These are phyloP conservation scores for Orbilia quercus DNA, from an alignment of 2,329 filamentous ascomycete genomes.

Conservation along the genomic window DNA sequence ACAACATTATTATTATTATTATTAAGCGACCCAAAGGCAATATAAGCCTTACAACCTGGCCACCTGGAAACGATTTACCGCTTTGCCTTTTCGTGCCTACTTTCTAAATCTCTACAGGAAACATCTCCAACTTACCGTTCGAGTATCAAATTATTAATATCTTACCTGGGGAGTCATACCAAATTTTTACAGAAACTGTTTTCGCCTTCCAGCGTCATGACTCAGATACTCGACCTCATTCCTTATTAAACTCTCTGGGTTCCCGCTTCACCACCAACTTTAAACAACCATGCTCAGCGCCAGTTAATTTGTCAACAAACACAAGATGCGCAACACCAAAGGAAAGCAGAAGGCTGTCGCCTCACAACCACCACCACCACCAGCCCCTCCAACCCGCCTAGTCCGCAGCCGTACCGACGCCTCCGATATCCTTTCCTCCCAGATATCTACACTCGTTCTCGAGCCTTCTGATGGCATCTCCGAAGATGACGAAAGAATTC, in stretches of 20 bases:
- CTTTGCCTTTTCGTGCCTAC: too few species aligned
- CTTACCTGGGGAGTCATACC: too few species aligned
- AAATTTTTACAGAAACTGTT: background rate
- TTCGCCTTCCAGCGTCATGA: constrained; percentile 20
- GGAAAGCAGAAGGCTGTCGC: constrained; percentile 44
- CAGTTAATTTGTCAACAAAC: background rate
- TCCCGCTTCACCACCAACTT: background rate
- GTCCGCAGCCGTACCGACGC: constrained; percentile 27
- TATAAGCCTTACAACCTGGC: too few species aligned
- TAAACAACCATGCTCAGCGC: constrained; percentile 1
- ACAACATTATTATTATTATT: too few species aligned
- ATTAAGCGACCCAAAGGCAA: too few species aligned
- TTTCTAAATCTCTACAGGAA: too few species aligned
- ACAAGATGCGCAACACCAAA: constrained; percentile 36
- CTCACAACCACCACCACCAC: constrained; percentile 8
- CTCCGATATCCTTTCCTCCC: constrained; percentile 35
- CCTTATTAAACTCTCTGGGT: background rate
- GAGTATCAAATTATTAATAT: too few species aligned
- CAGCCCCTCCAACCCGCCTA: constrained; percentile 8
- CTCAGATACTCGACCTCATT: constrained; percentile 21
- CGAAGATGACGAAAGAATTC: constrained; percentile 68
- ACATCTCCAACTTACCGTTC: too few species aligned
- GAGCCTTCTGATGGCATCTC: constrained; percentile 39
- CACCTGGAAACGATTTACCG: too few species aligned
- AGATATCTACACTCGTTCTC: constrained; percentile 38